Evolutionary conservation across 495 filamentous ascomycete genomes (phyloP).

Genomic region (Xylaria venustula): DNA sequence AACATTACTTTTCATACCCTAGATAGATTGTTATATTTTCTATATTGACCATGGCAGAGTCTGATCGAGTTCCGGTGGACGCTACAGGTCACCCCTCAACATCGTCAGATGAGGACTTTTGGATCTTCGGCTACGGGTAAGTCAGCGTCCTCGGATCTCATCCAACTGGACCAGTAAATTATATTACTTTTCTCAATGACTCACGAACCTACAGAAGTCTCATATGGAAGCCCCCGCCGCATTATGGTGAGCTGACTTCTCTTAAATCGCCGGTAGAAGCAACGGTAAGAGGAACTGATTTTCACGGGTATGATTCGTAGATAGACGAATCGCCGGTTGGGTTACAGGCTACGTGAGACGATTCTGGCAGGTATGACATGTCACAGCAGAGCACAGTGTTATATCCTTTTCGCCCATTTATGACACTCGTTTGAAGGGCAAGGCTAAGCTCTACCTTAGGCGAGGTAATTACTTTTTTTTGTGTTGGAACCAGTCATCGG

Average conservation of each 20-base stretch:
- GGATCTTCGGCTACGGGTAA: conserved; percentile 91
- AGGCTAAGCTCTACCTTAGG: conserved; percentile 39
- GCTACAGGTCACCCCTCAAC: neutral
- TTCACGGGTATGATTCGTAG: neutral
- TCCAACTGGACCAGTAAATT: conserved; percentile 8
- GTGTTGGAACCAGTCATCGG: neutral
- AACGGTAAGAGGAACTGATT: neutral
- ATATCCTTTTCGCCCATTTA: no score
- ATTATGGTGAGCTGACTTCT: conserved; percentile 67
- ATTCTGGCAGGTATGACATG: conserved; percentile 85
- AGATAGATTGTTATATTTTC: no score
- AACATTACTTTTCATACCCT: no score
- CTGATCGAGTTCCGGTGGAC: conserved; percentile 2
- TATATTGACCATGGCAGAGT: no score
- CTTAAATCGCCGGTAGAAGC: neutral
- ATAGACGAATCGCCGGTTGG: conserved; percentile 87
- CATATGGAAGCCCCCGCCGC: conserved; percentile 98
- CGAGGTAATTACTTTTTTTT: conserved; percentile 45
- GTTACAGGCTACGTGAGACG: conserved; percentile 91
- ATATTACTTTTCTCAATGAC: neutral
- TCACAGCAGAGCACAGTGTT: conserved; percentile 14
- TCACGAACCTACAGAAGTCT: conserved; percentile 63
- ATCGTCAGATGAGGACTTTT: conserved; percentile 58
- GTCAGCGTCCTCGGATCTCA: neutral
- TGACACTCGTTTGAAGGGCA: neutral